phyloP scores from a whole-genome alignment of 306 rosid genomes.

The Trichosanthes truncata region DNA sequence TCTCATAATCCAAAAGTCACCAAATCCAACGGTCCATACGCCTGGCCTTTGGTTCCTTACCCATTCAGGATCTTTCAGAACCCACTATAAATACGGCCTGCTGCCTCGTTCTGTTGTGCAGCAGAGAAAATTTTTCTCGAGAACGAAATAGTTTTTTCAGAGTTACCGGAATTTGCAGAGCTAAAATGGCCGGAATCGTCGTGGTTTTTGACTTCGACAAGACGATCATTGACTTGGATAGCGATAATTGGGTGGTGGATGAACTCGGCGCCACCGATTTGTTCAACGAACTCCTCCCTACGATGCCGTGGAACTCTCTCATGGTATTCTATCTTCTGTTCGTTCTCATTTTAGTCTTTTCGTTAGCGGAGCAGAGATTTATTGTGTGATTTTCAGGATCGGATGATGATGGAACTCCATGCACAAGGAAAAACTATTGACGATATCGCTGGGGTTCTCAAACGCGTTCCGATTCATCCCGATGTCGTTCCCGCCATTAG shows the following conservation, averaged over 20 bases:
- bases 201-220: constrained; percentile 6
- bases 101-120: neutral
- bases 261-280: constrained; percentile 9
- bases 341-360: neutral
- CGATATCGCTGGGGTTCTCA: constrained; percentile 39
- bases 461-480: constrained; percentile 41
- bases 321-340: neutral
- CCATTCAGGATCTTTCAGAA: neutral
- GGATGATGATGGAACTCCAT: constrained; percentile 67
- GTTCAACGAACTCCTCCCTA: constrained; percentile 7
- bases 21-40: neutral
- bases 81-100: neutral
- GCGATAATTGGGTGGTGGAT: constrained; percentile 8
- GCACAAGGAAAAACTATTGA: constrained; percentile 38
- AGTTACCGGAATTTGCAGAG: neutral
- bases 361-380: neutral
- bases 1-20: neutral
- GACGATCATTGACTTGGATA: constrained; percentile 1
- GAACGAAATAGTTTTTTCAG: neutral
- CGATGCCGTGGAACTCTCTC: constrained; percentile 9
- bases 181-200: neutral
- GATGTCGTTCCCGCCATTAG: constrained; percentile 48
- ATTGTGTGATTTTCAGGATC: constrained; percentile 31
- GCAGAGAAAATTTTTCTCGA: neutral
- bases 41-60: neutral